Percentiles rank a stretch among this genome's conserved stretches.
Evolutionary conservation across 1,284 basidiomycete genomes (phyloP).

Genomic region (Ceratobasidium sp.): DNA sequence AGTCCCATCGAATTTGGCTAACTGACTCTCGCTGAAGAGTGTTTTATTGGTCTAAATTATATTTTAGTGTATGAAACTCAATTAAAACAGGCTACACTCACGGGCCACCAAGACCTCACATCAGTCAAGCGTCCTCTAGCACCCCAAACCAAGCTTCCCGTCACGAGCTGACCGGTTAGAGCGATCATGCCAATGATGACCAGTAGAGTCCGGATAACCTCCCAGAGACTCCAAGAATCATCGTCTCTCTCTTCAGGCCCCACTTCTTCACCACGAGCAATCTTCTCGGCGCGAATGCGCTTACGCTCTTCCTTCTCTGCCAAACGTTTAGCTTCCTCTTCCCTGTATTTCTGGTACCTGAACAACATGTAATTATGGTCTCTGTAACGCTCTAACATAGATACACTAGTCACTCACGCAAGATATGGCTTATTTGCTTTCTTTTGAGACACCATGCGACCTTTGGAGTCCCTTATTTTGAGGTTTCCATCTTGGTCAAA

Average conservation of each 20-base stretch:
- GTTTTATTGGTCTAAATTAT: conserved; percentile 64
- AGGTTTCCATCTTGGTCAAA: conserved; percentile 41
- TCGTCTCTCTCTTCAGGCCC: conserved; percentile 77
- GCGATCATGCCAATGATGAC: conserved; percentile 63
- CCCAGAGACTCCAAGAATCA: conserved; percentile 59
- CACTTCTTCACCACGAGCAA: conserved; percentile 75
- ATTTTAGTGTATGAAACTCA: conserved; percentile 47
- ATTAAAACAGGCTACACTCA: conserved; percentile 54
- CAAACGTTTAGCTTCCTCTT: conserved; percentile 68
- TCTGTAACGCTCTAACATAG: background rate
- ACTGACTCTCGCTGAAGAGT: conserved; percentile 75
- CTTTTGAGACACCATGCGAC: conserved; percentile 77
- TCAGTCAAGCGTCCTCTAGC: conserved; percentile 69
- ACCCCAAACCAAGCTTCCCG: conserved; percentile 83
- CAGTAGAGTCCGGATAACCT: conserved; percentile 74
- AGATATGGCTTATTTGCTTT: conserved; percentile 83
- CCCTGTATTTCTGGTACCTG: conserved; percentile 76
- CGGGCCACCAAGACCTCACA: conserved; percentile 70
- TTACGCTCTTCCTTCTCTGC: conserved; percentile 74
- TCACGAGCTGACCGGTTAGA: conserved; percentile 80
- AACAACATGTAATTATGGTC: conserved; percentile 43
- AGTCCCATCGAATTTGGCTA: conserved; percentile 80
- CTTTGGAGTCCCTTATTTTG: conserved; percentile 51
- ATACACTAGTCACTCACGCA: conserved; percentile 63
- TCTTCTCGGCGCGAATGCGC: conserved; percentile 73